Percentiles rank a stretch among this genome's conserved stretches.
Evolutionary conservation across 352 stramenopile species (phyloP).

Genomic region (Phytopythium kandeliae): DNA sequence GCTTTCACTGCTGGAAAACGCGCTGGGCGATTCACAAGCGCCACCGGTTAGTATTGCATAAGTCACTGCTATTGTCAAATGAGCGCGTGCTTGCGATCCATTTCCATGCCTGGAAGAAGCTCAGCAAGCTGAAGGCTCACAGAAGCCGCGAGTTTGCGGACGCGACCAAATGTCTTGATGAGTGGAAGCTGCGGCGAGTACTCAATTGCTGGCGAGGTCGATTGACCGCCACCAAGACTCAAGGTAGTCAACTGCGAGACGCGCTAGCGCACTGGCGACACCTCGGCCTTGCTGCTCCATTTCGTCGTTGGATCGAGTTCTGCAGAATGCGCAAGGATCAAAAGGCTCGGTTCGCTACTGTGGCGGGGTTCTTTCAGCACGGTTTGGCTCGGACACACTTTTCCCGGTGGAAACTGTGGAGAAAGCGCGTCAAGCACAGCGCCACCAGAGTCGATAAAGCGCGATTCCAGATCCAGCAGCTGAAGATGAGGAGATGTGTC

Average conservation of each 20-base stretch:
- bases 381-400: neutral
- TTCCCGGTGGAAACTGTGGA: neutral
- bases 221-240: neutral
- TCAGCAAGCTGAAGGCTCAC: neutral
- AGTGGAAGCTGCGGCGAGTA: slow-evolving; percentile 5
- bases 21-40: slow-evolving; percentile 22
- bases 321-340: neutral
- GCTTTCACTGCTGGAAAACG: slow-evolving; percentile 30
- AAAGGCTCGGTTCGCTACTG: neutral
- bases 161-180: neutral
- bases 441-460: neutral
- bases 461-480: slow-evolving; percentile 1
- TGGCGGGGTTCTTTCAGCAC: neutral
- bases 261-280: slow-evolving; percentile 15
- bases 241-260: slow-evolving; percentile 10
- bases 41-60: slow-evolving; percentile 17
- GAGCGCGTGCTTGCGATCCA: slow-evolving; percentile 12
- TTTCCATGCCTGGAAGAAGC: slow-evolving; percentile 24
- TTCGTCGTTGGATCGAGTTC: slow-evolving; percentile 9
- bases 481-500: neutral
- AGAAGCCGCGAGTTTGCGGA: neutral
- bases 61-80: slow-evolving; percentile 6
- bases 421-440: neutral
- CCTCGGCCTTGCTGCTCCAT: slow-evolving; percentile 10
- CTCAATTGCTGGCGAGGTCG: slow-evolving; percentile 2